Base-by-base conservation (phyloP, 345 rosid species). In the Ceriops decandra region DNA sequence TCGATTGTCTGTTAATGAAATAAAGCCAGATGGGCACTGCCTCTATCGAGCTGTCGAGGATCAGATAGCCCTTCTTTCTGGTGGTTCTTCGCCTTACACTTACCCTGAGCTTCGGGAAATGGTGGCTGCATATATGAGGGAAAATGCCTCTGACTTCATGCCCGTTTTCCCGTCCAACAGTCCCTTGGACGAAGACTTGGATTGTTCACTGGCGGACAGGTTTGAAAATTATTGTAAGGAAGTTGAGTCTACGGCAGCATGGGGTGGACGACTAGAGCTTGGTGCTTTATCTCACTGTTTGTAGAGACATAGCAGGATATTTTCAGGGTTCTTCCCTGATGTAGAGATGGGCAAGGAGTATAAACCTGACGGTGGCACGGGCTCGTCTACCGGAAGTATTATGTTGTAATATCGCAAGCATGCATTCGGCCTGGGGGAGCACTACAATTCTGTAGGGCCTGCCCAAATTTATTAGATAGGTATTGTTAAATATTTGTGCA, bases 11-110 rank as follows among this genome's bases (percentile, higher is more conserved):
- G 67, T 90, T 52, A 81, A 68, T 53, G 93, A 91, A 82, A 91
- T 91, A 47, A 95, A 90, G 72, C 90, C 99, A 24, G 93, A 95
- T 60, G 99, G 96, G 16, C 90, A 91, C 75, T 91, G 99, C 74
- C 96, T 91, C 68, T 95, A 90, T 82, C 77, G 95, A 46, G 97
- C 99, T 27, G 91, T 95, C 24, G 97, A 95, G 63, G 83, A 87
- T 73, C 99, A 95, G 84, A 83, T 91, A 4, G 82, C 89, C 17
- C 67, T 72, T 67, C 79, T 68, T 38, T 82, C 91, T 11, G 86
- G 88, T 35, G 93, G 92, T 32, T 68, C 87, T 67, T 77, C 97
- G 73, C 89, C 91, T 35, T 82, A 82, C 68, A 75, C 80, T 11
- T 91, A 75, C 83, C 91, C 80, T 72, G 78, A 82, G 63, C 93